Conservation (phyloP, 345 rosid species). For the Populus euphratica region DNA sequence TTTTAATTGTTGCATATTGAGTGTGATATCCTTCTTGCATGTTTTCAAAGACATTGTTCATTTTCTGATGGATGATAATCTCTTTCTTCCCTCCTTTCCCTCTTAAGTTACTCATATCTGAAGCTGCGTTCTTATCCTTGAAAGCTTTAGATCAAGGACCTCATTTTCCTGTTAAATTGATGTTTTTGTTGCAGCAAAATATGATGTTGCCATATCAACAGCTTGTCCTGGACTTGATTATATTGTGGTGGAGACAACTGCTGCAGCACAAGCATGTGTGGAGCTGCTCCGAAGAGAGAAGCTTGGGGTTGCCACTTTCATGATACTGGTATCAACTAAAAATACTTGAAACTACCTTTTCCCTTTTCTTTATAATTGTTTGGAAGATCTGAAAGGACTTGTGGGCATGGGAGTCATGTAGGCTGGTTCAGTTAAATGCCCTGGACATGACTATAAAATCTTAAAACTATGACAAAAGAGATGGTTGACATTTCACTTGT, state of each 20-base stretch:
- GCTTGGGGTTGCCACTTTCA: slow-evolving; percentile 91
- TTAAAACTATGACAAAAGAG: background rate
- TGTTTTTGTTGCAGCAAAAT: slow-evolving; percentile 66
- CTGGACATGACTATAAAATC: background rate
- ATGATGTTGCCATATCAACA: slow-evolving; percentile 91
- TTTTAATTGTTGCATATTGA: background rate
- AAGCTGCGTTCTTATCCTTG: background rate
- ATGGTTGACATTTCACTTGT: background rate
- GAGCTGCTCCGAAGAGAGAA: slow-evolving; percentile 83
- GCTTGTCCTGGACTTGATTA: slow-evolving; percentile 92
- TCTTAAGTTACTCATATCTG: background rate
- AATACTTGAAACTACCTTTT: background rate
- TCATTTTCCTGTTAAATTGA: background rate
- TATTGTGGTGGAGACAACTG: slow-evolving; percentile 92
- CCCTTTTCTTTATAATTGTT: background rate
- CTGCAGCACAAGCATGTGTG: slow-evolving; percentile 91
- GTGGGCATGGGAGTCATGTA: slow-evolving; percentile 1
- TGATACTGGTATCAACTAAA: slow-evolving; percentile 72
- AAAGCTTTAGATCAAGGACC: background rate
- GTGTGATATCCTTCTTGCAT: background rate
- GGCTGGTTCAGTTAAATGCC: background rate
- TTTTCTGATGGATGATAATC: background rate
- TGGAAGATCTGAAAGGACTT: background rate
- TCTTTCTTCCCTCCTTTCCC: background rate
- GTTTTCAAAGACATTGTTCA: background rate